Evolutionary conservation across 2,329 filamentous ascomycete genomes (phyloP).

Genomic region (Aspergillus tamarii): DNA sequence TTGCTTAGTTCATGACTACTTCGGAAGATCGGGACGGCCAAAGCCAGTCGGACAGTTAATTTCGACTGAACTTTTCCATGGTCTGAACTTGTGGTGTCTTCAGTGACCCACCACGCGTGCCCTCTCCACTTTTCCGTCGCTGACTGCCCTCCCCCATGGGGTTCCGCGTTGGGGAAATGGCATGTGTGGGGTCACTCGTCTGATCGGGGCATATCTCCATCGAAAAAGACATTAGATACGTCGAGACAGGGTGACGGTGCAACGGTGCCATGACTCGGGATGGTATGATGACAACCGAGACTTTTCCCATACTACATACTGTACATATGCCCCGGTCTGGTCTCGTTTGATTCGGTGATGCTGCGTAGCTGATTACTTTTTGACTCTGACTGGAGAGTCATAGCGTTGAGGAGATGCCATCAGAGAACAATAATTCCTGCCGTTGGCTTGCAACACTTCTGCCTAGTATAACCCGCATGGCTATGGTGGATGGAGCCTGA

Average conservation of each 20-base stretch:
- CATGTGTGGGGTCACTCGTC: not conserved
- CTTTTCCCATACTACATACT: too few relatives aligned
- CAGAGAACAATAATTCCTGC: not conserved
- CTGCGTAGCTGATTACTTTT: not conserved
- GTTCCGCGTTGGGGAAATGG: slow-evolving; percentile 5
- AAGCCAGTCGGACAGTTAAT: not conserved
- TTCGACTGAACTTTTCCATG: not conserved
- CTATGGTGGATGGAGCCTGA: not conserved
- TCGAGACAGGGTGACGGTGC: not conserved
- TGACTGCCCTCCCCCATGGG: slow-evolving; percentile 2
- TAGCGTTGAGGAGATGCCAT: not conserved
- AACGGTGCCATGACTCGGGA: not conserved
- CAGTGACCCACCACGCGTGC: too few relatives aligned
- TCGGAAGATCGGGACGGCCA: not conserved
- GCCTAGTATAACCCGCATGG: not conserved
- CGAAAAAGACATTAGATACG: not conserved
- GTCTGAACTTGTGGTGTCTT: not conserved
- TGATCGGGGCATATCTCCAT: not conserved
- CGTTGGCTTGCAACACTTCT: not conserved
- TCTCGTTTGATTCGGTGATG: not conserved
- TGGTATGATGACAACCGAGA: not conserved
- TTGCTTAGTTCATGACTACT: not conserved
- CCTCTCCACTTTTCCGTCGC: not conserved
- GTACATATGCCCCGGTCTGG: not conserved
- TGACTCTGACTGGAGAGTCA: not conserved